Percentiles rank a stretch among this genome's conserved stretches.
These are phyloP conservation scores for Leishmania arabica DNA, from an alignment of 208 protist genomes.

Conservation along the genomic window DNA sequence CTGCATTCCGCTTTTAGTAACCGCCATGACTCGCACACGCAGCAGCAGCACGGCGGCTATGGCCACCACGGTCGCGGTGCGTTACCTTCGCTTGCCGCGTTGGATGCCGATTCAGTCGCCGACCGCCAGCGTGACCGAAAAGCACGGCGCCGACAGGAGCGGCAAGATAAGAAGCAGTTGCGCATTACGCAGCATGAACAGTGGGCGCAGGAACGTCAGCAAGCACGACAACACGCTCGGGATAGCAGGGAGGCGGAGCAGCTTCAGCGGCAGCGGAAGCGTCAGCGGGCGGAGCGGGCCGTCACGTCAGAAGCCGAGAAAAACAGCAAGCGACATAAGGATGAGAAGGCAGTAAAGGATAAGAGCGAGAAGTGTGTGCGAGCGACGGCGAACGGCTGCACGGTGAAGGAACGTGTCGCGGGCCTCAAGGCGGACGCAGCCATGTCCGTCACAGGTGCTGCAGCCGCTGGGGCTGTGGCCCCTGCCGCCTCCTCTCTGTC, in stretches of 20 bases:
- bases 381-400: neutral
- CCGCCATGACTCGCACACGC: neutral
- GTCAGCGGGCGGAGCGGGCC: constrained; percentile 15
- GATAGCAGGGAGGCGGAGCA: constrained; percentile 11
- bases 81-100: neutral
- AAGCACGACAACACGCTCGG: constrained; percentile 17
- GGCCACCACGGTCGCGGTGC: neutral
- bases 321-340: constrained; percentile 17
- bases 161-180: constrained; percentile 41
- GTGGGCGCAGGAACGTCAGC: constrained; percentile 55
- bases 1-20: neutral
- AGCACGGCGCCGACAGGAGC: constrained; percentile 50
- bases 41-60: neutral
- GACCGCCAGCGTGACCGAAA: constrained; percentile 70
- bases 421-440: neutral
- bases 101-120: constrained; percentile 20
- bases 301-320: constrained; percentile 5
- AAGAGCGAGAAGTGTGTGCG: neutral
- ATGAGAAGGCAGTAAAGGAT: neutral
- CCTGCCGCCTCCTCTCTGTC: neutral
- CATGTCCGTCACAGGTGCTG: neutral
- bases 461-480: neutral
- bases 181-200: constrained; percentile 62
- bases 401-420: neutral
- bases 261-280: constrained; percentile 23